A percentile compares a stretch with the other conserved stretches of the same genome.
Conservation (phyloP, 1,284 basidiomycete species). For the Puccinia horiana region DNA sequence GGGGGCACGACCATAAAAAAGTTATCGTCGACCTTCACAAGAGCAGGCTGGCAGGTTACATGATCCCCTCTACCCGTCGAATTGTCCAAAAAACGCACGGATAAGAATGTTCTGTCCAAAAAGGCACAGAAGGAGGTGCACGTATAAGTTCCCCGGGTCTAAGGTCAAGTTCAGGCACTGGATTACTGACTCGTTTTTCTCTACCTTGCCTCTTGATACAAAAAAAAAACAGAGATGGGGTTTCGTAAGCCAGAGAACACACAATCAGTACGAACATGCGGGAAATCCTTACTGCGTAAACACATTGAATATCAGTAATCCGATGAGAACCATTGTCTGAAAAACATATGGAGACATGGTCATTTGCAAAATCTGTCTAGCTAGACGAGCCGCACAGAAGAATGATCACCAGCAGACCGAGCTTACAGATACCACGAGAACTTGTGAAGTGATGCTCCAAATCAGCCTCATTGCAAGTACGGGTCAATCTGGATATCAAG, state of each 20-base stretch:
- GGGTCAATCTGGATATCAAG: neutral
- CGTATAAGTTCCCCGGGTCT: neutral
- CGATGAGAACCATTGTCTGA: neutral
- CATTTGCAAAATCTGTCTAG: neutral
- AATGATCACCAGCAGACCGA: neutral
- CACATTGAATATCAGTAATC: constrained; percentile 11
- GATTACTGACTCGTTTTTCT: neutral
- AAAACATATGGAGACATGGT: neutral
- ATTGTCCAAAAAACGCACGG: constrained; percentile 1
- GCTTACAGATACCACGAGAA: neutral
- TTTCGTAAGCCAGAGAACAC: neutral
- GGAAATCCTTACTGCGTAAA: neutral
- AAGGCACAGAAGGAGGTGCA: neutral
- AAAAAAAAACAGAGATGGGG: neutral
- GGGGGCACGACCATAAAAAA: constrained; percentile 2
- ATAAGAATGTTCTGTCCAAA: neutral
- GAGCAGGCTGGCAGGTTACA: neutral
- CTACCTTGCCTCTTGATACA: neutral
- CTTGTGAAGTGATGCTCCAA: neutral
- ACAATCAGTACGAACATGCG: neutral
- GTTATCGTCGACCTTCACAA: neutral
- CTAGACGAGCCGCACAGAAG: neutral
- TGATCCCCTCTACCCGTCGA: neutral
- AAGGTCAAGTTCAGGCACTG: neutral
- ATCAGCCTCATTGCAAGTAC: neutral